These are phyloP conservation scores for Aspergillus fijiensis DNA, from an alignment of 2,329 filamentous ascomycete genomes.

Conservation along the genomic window DNA sequence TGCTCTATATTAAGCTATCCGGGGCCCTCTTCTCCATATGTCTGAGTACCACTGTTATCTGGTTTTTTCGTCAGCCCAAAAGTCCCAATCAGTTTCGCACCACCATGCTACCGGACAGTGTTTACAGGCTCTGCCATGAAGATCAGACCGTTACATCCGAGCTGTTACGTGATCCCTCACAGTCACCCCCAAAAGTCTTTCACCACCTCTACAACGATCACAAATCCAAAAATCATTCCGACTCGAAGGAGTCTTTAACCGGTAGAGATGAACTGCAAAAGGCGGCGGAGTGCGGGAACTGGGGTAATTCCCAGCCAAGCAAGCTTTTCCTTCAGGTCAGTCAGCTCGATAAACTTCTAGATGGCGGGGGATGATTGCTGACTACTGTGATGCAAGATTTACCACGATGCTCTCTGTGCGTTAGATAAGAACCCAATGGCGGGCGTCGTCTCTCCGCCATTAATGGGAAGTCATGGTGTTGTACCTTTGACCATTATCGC, in stretches of 20 bases:
- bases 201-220: constrained; percentile 54
- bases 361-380: background rate
- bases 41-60: constrained; percentile 8
- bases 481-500: constrained; percentile 69
- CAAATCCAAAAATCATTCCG: constrained; percentile 26
- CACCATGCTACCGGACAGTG: constrained; percentile 45
- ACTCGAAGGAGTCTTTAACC: constrained; percentile 17
- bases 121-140: constrained; percentile 55
- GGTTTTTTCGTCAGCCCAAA: constrained; percentile 13
- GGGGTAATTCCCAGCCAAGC: constrained; percentile 63
- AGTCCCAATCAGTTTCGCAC: constrained; percentile 16
- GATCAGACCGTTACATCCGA: constrained; percentile 58
- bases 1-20: constrained; percentile 8
- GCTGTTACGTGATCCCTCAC: constrained; percentile 54
- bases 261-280: constrained; percentile 50
- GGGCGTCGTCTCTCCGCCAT: constrained; percentile 56
- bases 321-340: constrained; percentile 64
- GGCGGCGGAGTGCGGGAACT: constrained; percentile 64
- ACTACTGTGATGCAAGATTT: constrained; percentile 46
- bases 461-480: constrained; percentile 62
- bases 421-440: constrained; percentile 43
- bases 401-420: constrained; percentile 60
- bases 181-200: constrained; percentile 56
- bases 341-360: background rate
- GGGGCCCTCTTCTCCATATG: constrained; percentile 2